Base-by-base conservation (phyloP, 176 grass and related monocot species). In the Aegilops tauschii region DNA sequence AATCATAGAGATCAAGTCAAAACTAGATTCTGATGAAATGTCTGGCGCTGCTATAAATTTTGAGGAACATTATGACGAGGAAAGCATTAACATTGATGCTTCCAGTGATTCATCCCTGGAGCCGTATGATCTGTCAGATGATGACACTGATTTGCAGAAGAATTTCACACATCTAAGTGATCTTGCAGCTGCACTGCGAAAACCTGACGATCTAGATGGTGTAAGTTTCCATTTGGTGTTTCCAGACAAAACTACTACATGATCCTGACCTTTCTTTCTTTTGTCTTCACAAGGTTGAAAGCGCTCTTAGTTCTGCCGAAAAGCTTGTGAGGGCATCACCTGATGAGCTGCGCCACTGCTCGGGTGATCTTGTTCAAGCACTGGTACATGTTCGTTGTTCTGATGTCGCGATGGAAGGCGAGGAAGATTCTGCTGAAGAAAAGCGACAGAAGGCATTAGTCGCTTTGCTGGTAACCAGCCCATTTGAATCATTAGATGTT, bases 111-210 rank as follows among this genome's bases (percentile, higher is more conserved):
- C 93, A 76, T 94, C 95, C 21, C 77, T 98, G 76, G 89, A 98
- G 73, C 96, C 96, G 7, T 98, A 98, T 92, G 96, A 98, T 91
- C 78, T 98, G 77, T 92, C 90, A 81, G 96, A 98, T 44, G 93
- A 94, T 88, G 92, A 91, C 83, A 68, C 79, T 73, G 93, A 96
- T 90, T 83, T 96, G 87, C 85, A 95, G 42, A 94, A 90, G 79
- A 80, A 77, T 52, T 96, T 98, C 82, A 89, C 86, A 82, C 93
- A 94, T 80, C 82, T 98, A 16, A 86, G 65, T 79, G 92, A 94
- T 91, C 78, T 98, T 76, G 88, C 87, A 49, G 80, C 90, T 69
- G 93, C 96, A 82, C 66, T 98, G 44, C 80, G 88, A 82, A 98
- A 98, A 91, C 64, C 90, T 90, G 96, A 98, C 86, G 96, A 98